Evolutionary conservation across 306 rosid species (phyloP), one percentile per base, ranked within the genome.

Genomic region (Vigna unguiculata): DNA sequence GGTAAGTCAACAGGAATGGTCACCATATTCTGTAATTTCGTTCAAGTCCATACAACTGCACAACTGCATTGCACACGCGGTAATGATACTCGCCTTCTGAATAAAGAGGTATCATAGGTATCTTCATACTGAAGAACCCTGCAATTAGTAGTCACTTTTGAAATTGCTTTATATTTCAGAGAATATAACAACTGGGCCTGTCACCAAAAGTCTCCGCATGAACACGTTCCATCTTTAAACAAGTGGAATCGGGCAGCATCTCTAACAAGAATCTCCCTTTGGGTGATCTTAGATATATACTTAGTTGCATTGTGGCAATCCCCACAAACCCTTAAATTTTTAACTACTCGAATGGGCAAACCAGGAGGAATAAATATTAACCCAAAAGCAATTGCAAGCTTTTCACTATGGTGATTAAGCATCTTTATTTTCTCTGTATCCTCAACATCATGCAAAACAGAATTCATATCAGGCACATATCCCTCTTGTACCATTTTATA

Each of bases 241-340:
- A 91, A 85, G 88, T 93, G 98, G 78, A 87, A 93, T 47, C 97
- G 85, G 47, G 80, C 93, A 36, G 96, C 78, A 72, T 93, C 97
- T 81, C 97, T 86, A 51, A 93, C 98, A 66, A 93, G 97, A 77
- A 93, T 93, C 80, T 91, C 98, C 85, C 98, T 90, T 71, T 81
- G 85, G 59, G 97, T 90, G 80, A 91, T 83, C 87, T 78, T 90
- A 69, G 97, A 88, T 77, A 93, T 90, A 73, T 91, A 93, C 73
- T 93, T 93, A 16, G 98, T 90, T 71, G 97, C 97, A 84, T 90
- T 91, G 84, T 91, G 98, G 78, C 97, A 91, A 87, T 93, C 97
- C 59, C 88, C 93, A 74, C 96, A 93, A 24, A 91, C 96, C 87
- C 97, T 87, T 75, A 93, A 83, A 85, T 93, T 93, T 83, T 93